Evolutionary conservation across 805 yeast species (phyloP).

Genomic region (Candida maltosa): DNA sequence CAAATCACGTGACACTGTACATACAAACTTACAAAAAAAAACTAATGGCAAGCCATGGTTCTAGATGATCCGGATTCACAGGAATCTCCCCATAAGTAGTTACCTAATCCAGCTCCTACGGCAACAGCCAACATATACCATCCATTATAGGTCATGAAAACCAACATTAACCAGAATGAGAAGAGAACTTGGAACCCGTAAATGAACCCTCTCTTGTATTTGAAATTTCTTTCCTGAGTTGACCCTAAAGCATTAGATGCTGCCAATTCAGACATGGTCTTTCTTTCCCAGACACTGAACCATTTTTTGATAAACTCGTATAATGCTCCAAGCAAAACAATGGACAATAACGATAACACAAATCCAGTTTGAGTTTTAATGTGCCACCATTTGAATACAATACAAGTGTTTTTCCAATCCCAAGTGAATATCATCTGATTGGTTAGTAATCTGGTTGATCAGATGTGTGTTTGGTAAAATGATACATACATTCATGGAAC

Average conservation of each 20-base stretch:
- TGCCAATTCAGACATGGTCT: constrained; percentile 7
- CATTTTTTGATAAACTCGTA: constrained; percentile 55
- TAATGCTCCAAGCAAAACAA: constrained; percentile 48
- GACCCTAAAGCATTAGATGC: constrained; percentile 6
- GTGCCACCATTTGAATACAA: constrained; percentile 81
- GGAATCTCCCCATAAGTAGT: constrained; percentile 51
- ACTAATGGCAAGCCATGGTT: constrained; percentile 33
- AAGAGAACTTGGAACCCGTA: constrained; percentile 69
- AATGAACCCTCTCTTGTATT: constrained; percentile 34
- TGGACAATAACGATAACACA: constrained; percentile 46
- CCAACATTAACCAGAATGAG: constrained; percentile 71
- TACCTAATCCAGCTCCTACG: constrained; percentile 69
- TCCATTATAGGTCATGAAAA: constrained; percentile 85
- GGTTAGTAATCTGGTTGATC: constrained; percentile 1
- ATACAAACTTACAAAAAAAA: too few species aligned
- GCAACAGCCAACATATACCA: constrained; percentile 79
- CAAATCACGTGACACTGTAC: too few species aligned
- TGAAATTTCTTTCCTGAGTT: constrained; percentile 11
- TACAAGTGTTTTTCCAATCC: constrained; percentile 71
- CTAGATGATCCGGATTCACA: constrained; percentile 12
- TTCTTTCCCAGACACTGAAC: constrained; percentile 26
- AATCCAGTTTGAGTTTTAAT: constrained; percentile 51
- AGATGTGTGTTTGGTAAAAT: background rate
- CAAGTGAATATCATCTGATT: constrained; percentile 69
- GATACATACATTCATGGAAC: constrained; percentile 52